These are phyloP conservation scores for Arthrobotrys musiformis DNA, from an alignment of 2,329 filamentous ascomycete species.

Conservation along the genomic window DNA sequence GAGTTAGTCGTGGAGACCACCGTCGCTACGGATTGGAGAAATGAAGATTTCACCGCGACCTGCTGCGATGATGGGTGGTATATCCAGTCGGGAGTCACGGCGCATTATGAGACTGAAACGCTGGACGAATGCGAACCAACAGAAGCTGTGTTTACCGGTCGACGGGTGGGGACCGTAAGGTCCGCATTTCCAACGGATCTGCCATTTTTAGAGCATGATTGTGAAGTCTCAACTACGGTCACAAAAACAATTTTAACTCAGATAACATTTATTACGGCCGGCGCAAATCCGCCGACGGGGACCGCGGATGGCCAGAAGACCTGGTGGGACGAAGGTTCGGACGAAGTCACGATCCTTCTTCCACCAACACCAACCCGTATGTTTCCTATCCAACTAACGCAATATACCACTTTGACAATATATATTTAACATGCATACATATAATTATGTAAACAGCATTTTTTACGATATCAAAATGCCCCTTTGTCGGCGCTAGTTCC, in stretches of 20 bases:
- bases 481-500: neutral
- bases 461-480: conserved; percentile 40
- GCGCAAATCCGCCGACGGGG: conserved; percentile 39
- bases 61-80: conserved; percentile 46
- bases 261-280: conserved; percentile 20
- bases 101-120: conserved; percentile 8
- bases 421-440: neutral
- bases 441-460: conserved; percentile 14
- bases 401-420: neutral
- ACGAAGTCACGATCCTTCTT: conserved; percentile 31
- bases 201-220: conserved; percentile 44
- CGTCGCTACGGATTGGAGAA: conserved; percentile 14
- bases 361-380: conserved; percentile 39
- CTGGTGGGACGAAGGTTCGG: conserved; percentile 39
- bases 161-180: conserved; percentile 9
- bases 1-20: neutral
- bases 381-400: neutral
- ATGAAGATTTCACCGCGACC: conserved; percentile 31
- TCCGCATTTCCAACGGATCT: conserved; percentile 19
- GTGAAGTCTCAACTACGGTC: conserved; percentile 37
- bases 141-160: conserved; percentile 29
- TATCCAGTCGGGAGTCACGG: conserved; percentile 33
- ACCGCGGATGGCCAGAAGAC: conserved; percentile 43
- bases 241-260: conserved; percentile 28
- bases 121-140: conserved; percentile 20